Conservation (phyloP, 768 basidiomycete genomes). For the Trichaptum fuscoviolaceum region DNA sequence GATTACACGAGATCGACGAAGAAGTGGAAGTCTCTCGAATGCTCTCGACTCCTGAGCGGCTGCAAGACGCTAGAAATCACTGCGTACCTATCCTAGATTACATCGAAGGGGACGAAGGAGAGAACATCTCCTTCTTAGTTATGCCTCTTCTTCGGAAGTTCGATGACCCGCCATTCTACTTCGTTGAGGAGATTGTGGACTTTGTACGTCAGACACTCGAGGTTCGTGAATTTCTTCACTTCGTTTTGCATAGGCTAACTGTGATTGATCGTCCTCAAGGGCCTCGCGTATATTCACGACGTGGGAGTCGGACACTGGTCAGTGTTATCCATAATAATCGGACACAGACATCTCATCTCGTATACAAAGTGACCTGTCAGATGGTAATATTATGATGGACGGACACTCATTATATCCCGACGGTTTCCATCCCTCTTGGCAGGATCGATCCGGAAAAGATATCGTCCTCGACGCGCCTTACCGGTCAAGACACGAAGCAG, state of each 20-base stretch:
- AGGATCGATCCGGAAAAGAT: not conserved
- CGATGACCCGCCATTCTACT: slow-evolving; percentile 14
- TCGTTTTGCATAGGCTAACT: no score
- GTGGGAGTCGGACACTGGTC: slow-evolving; percentile 9
- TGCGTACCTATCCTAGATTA: slow-evolving; percentile 15
- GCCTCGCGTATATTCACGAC: slow-evolving; percentile 8
- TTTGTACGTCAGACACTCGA: slow-evolving; percentile 14
- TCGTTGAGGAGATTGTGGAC: slow-evolving; percentile 15
- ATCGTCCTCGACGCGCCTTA: no score
- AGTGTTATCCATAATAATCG: not conserved
- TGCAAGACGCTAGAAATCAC: slow-evolving; percentile 11
- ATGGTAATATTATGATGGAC: slow-evolving; percentile 35
- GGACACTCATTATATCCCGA: slow-evolving; percentile 27
- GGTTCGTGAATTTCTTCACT: slow-evolving; percentile 1
- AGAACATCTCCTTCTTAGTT: slow-evolving; percentile 12
- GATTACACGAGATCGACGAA: no score
- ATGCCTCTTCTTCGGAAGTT: slow-evolving; percentile 15
- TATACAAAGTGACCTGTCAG: not conserved
- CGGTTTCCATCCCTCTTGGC: slow-evolving; percentile 31
- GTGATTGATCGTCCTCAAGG: slow-evolving; percentile 3
- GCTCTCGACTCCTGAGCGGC: not conserved
- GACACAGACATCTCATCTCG: not conserved
- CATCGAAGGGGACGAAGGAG: slow-evolving; percentile 5
- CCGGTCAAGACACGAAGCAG: slow-evolving; percentile 23
- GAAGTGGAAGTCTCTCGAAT: not conserved